Conservation (phyloP, 192 early-diverging fungal genomes). For the Funneliformis mosseae region DNA sequence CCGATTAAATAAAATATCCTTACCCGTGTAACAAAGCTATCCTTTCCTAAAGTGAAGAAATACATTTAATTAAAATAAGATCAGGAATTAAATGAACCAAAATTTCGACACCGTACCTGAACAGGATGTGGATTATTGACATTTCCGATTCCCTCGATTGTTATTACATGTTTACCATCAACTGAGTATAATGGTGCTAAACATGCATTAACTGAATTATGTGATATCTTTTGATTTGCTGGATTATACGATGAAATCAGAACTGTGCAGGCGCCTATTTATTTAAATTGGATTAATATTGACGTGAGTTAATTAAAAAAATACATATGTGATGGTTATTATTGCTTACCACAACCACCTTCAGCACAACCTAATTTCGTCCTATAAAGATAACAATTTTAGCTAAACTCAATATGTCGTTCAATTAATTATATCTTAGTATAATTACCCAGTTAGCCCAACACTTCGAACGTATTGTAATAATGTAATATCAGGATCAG, state of each 20-base stretch:
- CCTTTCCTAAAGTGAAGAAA: constrained; percentile 9
- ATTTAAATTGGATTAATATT: neutral
- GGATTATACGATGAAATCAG: constrained; percentile 61
- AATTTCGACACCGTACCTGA: constrained; percentile 54
- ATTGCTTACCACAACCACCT: constrained; percentile 65
- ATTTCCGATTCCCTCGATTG: constrained; percentile 76
- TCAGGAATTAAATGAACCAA: neutral
- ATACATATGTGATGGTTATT: neutral
- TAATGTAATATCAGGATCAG: constrained; percentile 65
- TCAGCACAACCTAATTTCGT: constrained; percentile 86
- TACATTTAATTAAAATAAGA: neutral
- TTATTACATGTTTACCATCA: constrained; percentile 77
- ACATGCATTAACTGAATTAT: constrained; percentile 63
- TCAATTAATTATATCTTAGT: neutral
- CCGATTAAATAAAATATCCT: neutral
- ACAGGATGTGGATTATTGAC: constrained; percentile 70
- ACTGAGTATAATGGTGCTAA: constrained; percentile 69
- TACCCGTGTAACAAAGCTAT: constrained; percentile 33
- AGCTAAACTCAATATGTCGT: neutral
- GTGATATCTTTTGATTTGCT: constrained; percentile 36
- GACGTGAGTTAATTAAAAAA: neutral
- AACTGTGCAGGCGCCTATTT: constrained; percentile 69
- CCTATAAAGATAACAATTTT: neutral
- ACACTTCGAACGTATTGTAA: constrained; percentile 66
- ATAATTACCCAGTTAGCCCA: constrained; percentile 55